Conservation (phyloP, 768 basidiomycete genomes). For the Lactarius tabidus region DNA sequence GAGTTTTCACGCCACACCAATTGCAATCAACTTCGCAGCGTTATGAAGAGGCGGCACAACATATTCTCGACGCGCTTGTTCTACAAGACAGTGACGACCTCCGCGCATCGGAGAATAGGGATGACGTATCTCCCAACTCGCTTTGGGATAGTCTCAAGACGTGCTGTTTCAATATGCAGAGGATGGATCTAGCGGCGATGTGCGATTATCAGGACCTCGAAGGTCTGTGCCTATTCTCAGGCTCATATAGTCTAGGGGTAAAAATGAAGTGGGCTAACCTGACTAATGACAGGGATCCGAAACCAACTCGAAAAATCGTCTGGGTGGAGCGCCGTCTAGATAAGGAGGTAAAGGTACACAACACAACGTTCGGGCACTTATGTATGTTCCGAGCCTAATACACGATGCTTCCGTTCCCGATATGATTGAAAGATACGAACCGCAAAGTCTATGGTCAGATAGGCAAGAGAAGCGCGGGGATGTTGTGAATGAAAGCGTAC, state of each 20-base stretch:
- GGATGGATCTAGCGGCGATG: slow-evolving; percentile 68
- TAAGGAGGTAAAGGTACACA: neutral
- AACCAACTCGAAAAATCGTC: neutral
- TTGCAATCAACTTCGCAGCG: slow-evolving; percentile 41
- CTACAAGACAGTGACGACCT: slow-evolving; percentile 84
- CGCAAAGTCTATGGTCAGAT: neutral
- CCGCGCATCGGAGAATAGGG: slow-evolving; percentile 46
- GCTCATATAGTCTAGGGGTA: neutral
- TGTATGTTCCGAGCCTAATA: neutral
- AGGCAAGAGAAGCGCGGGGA: neutral
- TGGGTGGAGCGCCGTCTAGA: neutral
- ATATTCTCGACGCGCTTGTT: slow-evolving; percentile 83
- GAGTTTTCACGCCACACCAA: slow-evolving; percentile 19
- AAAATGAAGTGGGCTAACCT: neutral
- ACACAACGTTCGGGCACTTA: neutral
- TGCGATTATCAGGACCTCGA: slow-evolving; percentile 74
- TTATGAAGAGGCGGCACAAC: slow-evolving; percentile 81
- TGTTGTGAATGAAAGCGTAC: neutral
- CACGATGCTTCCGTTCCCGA: neutral
- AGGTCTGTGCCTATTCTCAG: slow-evolving; percentile 35
- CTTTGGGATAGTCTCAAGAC: slow-evolving; percentile 89
- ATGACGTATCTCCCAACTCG: slow-evolving; percentile 70
- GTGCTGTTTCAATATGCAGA: slow-evolving; percentile 74
- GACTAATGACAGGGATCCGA: slow-evolving; percentile 10
- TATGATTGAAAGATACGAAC: neutral